Conservation (phyloP, 257 asterid genomes). For the Paulownia fortunei region DNA sequence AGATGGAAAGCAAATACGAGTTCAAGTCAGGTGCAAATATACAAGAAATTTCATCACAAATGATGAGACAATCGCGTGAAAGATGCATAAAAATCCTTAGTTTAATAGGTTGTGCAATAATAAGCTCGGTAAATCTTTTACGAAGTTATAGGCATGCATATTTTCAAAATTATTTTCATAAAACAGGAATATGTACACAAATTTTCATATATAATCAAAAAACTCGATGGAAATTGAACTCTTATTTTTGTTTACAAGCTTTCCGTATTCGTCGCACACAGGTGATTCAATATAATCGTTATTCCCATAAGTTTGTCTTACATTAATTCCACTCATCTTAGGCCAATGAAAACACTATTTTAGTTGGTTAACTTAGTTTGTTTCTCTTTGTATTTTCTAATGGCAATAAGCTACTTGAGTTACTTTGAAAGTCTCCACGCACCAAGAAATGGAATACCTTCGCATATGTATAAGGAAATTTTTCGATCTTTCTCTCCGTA, state of each 20-base stretch:
- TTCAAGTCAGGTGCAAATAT: constrained; percentile 20
- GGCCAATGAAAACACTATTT: not conserved
- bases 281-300: not conserved
- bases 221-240: not conserved
- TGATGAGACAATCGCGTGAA: not conserved
- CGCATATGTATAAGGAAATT: too few species aligned
- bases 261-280: not conserved
- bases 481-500: too few species aligned
- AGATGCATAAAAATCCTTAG: not conserved
- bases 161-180: not conserved
- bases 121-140: not conserved
- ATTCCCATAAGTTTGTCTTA: not conserved
- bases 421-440: not conserved
- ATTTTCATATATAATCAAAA: not conserved
- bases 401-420: not conserved
- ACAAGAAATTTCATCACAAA: constrained; percentile 7
- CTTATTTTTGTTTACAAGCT: not conserved
- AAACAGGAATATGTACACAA: not conserved
- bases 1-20: constrained; percentile 9
- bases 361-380: not conserved
- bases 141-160: not conserved
- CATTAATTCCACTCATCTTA: not conserved
- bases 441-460: too few species aligned
- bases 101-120: not conserved
- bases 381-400: not conserved